Base-by-base conservation (phyloP, 768 basidiomycete genomes). In the Brasilioporus rufonigricans region DNA sequence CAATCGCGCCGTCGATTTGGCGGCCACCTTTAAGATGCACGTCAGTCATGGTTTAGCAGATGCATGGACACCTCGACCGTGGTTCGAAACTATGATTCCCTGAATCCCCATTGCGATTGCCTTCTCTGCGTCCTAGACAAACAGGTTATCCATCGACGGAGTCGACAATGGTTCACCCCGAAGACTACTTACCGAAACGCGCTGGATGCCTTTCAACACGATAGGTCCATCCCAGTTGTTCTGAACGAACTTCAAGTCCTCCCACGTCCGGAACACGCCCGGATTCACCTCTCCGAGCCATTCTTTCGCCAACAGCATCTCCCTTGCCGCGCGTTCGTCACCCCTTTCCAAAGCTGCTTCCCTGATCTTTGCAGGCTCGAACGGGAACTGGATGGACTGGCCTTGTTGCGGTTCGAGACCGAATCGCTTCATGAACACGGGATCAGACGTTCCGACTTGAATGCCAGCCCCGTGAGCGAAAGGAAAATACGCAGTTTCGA, bases 1-100 rank as follows among this genome's bases (percentile, higher is more conserved):
- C 83, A 19, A 93, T 82, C 4, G 85, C 87, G 3, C 91, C 91
- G 65, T 95, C 93, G 2, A 89, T 73, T 65, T 90, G 88, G n/a
- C 89, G 79, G 5, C 87, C 89, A 44, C 87, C 87, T 89, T 44
- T 0, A n/a, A n/a, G n/a, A 44, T n/a, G 27, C 5, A 10, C 18
- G 5, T 59, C 31, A 52, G 41, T 12, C 32, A 11, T 9, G 7
- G 8, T 14, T 2, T 4, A 1, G 31, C 18, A 50, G 7, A 26
- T 3, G n/a, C 19, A 16, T 21, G 32, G 12, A 27, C 26, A 39
- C 24, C 35, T 5, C n/a, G 16, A 69, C 70, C 68, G 16, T 77
- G 77, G 41, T 79, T 80, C 9, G 76, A 76, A 31, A 79, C 78
- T 19, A 80, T 59, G 47, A 80, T 77, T 1, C 80, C 78, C 18